These are phyloP conservation scores for Carex kokanica DNA, from an alignment of 176 grass and related monocot species.

Conservation along the genomic window DNA sequence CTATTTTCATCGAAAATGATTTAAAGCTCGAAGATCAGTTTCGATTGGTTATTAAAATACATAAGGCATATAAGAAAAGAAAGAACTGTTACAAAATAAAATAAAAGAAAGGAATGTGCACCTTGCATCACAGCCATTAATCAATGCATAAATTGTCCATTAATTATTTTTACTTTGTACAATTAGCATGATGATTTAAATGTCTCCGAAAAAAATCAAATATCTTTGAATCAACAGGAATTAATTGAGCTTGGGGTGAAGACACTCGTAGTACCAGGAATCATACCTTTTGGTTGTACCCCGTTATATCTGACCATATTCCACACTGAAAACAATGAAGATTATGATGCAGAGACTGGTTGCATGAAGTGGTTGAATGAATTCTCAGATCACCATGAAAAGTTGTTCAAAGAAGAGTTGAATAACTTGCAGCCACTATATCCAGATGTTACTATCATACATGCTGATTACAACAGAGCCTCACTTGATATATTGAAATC, in stretches of 20 bases:
- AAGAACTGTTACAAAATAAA: too few relatives aligned
- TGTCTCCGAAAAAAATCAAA: not conserved
- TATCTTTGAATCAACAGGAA: not conserved
- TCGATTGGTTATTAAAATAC: too few relatives aligned
- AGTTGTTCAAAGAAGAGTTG: not conserved
- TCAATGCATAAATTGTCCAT: too few relatives aligned
- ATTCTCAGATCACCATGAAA: conserved; percentile 19
- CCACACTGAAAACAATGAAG: not conserved
- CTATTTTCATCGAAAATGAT: too few relatives aligned
- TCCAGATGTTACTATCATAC: conserved; percentile 12
- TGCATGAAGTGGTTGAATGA: conserved; percentile 35
- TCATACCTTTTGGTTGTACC: conserved; percentile 27
- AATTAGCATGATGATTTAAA: not conserved
- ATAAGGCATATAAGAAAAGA: too few relatives aligned
- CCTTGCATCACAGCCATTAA: too few relatives aligned
- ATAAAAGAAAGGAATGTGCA: too few relatives aligned
- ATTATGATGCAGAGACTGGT: conserved; percentile 16
- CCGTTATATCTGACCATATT: conserved; percentile 18
- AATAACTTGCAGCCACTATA: not conserved
- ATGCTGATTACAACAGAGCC: conserved; percentile 15
- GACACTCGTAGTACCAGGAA: conserved; percentile 26
- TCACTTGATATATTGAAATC: conserved; percentile 2
- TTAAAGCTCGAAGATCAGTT: too few relatives aligned
- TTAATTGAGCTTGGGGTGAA: not conserved
- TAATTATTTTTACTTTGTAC: too few relatives aligned